A percentile compares a stretch with the other conserved stretches of the same genome.
Conservation (phyloP, 192 early-diverging fungal species). For the Coemansia sp. region DNA sequence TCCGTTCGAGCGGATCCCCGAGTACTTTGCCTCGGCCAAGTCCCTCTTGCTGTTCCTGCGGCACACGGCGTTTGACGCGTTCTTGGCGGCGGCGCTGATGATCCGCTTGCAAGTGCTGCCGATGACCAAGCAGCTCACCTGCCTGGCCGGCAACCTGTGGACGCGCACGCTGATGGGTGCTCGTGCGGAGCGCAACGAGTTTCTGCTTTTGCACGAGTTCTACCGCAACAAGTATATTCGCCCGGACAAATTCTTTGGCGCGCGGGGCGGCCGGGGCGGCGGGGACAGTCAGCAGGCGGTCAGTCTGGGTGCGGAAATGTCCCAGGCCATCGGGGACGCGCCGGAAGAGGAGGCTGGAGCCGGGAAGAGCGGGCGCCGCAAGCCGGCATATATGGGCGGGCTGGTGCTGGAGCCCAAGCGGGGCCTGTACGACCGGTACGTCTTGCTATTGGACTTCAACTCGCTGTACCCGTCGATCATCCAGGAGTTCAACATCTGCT, state of each 20-base stretch:
- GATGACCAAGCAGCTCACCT: conserved; percentile 88
- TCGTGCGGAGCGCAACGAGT: conserved; percentile 94
- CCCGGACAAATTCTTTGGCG: conserved; percentile 70
- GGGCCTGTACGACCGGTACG: conserved; percentile 94
- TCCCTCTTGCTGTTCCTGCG: conserved; percentile 69
- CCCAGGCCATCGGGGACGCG: conserved; percentile 30
- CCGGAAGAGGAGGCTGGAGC: conserved; percentile 16
- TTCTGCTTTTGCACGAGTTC: conserved; percentile 93
- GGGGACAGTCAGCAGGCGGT: background rate
- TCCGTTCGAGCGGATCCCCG: conserved; percentile 71
- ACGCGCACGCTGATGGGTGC: conserved; percentile 82
- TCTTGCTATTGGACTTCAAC: conserved; percentile 97
- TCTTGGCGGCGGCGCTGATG: conserved; percentile 77
- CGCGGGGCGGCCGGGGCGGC: background rate
- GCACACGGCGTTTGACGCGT: conserved; percentile 81
- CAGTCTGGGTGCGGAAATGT: conserved; percentile 29
- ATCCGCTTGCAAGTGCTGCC: conserved; percentile 86
- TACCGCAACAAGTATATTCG: conserved; percentile 86
- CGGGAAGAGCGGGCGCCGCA: conserved; percentile 58
- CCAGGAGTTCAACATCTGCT: conserved; percentile 99
- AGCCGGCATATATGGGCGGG: conserved; percentile 92
- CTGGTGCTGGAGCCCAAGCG: conserved; percentile 97
- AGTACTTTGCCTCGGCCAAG: conserved; percentile 59
- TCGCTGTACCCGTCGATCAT: conserved; percentile 99
- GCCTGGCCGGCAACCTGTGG: conserved; percentile 94